These are phyloP conservation scores for Mycena sp. DNA, from an alignment of 1,284 basidiomycete genomes.

Conservation along the genomic window DNA sequence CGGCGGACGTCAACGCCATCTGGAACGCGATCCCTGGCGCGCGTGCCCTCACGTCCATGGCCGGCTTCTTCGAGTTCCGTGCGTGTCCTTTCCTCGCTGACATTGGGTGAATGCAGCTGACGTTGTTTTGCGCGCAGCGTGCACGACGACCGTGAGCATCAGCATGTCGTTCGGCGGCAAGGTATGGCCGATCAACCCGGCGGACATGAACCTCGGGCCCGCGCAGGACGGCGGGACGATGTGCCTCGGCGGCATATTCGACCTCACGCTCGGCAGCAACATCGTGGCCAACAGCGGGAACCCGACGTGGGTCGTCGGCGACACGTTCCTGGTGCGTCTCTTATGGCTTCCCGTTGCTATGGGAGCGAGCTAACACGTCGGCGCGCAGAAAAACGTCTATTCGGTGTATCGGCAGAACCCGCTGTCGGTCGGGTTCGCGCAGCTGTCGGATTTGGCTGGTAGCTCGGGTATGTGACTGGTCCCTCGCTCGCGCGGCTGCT, in stretches of 20 bases:
- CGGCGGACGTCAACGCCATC: constrained; percentile 58
- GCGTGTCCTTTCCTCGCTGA: constrained; percentile 17
- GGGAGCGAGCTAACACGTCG: not conserved
- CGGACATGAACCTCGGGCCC: constrained; percentile 82
- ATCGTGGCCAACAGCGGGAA: constrained; percentile 48
- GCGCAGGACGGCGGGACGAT: constrained; percentile 41
- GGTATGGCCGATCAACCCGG: constrained; percentile 71
- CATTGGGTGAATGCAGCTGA: not conserved
- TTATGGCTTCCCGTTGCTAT: not conserved
- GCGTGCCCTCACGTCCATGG: constrained; percentile 39
- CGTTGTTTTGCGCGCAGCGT: constrained; percentile 54
- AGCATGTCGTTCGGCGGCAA: constrained; percentile 82
- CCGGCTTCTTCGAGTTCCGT: constrained; percentile 58
- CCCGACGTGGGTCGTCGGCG: constrained; percentile 80
- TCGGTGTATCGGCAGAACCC: constrained; percentile 66
- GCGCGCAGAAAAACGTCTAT: constrained; percentile 71
- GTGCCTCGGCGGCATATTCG: constrained; percentile 85
- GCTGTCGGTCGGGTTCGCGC: constrained; percentile 69
- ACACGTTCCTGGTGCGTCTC: constrained; percentile 72
- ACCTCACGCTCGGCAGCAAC: constrained; percentile 65
- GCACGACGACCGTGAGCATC: constrained; percentile 55
- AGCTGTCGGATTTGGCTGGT: constrained; percentile 53
- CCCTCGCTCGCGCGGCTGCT: too few relatives aligned
- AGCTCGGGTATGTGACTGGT: not conserved
- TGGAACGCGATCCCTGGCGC: constrained; percentile 64